Evolutionary conservation across 2,329 filamentous ascomycete species (phyloP).

Genomic region (Aspergillus oerlinghausenensis): DNA sequence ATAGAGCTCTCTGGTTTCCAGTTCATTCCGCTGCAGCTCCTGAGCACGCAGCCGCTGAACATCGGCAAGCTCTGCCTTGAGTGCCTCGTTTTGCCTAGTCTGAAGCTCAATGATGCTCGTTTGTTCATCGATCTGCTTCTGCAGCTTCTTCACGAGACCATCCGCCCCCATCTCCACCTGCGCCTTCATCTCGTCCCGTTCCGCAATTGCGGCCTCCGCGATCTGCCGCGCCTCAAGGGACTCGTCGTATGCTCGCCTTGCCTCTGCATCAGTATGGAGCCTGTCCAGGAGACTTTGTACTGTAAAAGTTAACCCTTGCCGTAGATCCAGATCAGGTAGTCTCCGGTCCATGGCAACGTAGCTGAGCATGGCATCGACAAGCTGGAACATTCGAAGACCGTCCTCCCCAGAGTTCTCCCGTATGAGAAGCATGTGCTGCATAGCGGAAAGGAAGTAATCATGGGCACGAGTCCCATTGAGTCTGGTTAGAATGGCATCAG

Average conservation of each 20-base stretch:
- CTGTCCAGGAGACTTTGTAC: constrained; percentile 94
- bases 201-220: constrained; percentile 90
- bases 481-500: constrained; percentile 83
- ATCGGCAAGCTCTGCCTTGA: constrained; percentile 86
- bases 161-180: constrained; percentile 88
- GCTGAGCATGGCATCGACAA: constrained; percentile 97
- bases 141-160: constrained; percentile 85
- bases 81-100: constrained; percentile 73
- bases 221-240: constrained; percentile 85
- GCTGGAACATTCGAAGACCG: constrained; percentile 88
- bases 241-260: constrained; percentile 86
- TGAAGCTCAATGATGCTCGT: constrained; percentile 85
- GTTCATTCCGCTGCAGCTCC: constrained; percentile 88
- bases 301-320: constrained; percentile 95
- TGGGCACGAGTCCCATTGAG: constrained; percentile 79
- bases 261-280: constrained; percentile 93
- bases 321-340: constrained; percentile 93
- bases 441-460: constrained; percentile 91
- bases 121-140: constrained; percentile 92
- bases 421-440: constrained; percentile 92
- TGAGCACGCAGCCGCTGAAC: constrained; percentile 80
- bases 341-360: constrained; percentile 98
- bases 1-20: constrained; percentile 94
- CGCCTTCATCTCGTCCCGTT: constrained; percentile 89
- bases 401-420: constrained; percentile 90